A percentile compares a stretch with the other conserved stretches of the same genome.
These are phyloP conservation scores for Trichoderma polysporum DNA, from an alignment of 2,329 filamentous ascomycete species.

Conservation along the genomic window DNA sequence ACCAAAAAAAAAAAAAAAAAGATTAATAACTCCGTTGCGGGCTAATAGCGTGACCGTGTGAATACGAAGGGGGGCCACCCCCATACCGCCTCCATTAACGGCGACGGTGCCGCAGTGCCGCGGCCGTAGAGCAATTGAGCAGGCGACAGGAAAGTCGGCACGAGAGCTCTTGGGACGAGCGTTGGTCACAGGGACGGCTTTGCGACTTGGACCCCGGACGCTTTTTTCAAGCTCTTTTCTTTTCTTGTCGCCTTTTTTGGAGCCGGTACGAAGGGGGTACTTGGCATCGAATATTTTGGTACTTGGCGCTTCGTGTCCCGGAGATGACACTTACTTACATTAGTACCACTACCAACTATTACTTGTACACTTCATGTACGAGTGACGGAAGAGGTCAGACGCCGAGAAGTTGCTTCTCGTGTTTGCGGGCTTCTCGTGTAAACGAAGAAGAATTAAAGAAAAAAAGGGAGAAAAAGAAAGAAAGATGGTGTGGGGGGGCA, in stretches of 20 bases:
- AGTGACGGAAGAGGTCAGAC: not conserved
- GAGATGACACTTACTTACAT: not conserved
- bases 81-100: not conserved
- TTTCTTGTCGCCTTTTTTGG: not conserved
- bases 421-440: conserved; percentile 11
- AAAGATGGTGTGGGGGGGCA: not conserved
- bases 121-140: not conserved
- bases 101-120: conserved; percentile 6
- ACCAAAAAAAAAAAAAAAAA: too few relatives aligned
- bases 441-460: not conserved
- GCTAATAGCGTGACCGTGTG: not conserved
- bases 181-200: not conserved
- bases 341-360: too few relatives aligned
- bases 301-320: not conserved
- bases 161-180: not conserved
- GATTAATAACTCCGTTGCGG: not conserved
- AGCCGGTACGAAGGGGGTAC: not conserved
- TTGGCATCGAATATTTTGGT: not conserved
- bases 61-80: conserved; percentile 10
- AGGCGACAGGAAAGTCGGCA: not conserved
- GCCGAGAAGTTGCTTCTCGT: conserved; percentile 1
- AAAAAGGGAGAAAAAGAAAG: not conserved
- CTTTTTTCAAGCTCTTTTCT: not conserved
- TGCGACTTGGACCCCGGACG: not conserved
- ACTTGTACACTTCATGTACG: too few relatives aligned